Conservation (phyloP, 2,329 filamentous ascomycete species). For the Sarocladium kiliense region DNA sequence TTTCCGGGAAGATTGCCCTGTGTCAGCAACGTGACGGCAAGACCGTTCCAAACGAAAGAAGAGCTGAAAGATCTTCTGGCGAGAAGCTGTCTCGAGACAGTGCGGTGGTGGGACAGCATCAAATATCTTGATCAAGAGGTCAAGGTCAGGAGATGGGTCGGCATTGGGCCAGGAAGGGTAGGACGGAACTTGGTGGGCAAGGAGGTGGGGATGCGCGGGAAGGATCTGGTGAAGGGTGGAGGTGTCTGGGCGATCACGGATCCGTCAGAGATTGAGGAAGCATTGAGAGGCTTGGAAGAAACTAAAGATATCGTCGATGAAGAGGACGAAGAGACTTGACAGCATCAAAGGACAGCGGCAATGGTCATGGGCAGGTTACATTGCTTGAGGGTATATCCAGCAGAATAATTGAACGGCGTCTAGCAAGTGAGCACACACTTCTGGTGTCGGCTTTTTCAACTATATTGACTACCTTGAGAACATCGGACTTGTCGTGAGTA, state of each 20-base stretch:
- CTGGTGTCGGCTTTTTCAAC: background rate
- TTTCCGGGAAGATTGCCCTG: constrained; percentile 75
- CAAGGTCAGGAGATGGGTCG: constrained; percentile 79
- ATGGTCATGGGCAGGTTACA: no score
- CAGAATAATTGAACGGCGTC: no score
- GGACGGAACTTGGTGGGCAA: constrained; percentile 91
- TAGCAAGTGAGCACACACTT: no score
- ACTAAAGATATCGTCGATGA: constrained; percentile 51
- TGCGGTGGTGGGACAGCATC: constrained; percentile 92
- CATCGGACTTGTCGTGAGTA: constrained; percentile 1
- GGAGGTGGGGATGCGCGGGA: constrained; percentile 81
- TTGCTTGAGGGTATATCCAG: no score
- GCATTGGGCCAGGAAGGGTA: constrained; percentile 90
- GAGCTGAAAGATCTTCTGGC: constrained; percentile 77
- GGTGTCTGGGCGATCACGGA: constrained; percentile 90
- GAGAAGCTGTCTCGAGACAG: constrained; percentile 82
- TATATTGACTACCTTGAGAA: no score
- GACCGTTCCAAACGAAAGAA: constrained; percentile 67
- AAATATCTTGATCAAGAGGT: constrained; percentile 80
- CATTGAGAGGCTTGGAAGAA: constrained; percentile 59
- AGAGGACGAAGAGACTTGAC: constrained; percentile 27
- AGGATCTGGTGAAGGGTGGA: constrained; percentile 76
- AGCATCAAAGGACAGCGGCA: no score
- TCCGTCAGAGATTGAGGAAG: constrained; percentile 68
- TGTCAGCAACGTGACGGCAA: constrained; percentile 79